Conservation (phyloP, 2,329 filamentous ascomycete genomes). For the Bertia moriformis region DNA sequence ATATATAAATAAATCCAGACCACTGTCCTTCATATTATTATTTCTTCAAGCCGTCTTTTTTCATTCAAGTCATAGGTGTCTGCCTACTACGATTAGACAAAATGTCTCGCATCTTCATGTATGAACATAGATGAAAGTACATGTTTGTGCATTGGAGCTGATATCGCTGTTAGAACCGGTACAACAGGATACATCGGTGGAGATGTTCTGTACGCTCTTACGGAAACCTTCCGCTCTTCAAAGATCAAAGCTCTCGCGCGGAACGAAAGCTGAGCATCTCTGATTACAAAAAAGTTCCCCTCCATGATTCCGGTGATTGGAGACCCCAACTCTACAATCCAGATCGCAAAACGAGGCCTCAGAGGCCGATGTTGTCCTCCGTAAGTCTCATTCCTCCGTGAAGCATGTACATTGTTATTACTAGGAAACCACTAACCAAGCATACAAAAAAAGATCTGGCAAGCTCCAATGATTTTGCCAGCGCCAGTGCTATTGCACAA, state of each 20-base stretch:
- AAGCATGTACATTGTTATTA: too few relatives aligned
- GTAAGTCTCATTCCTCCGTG: not conserved
- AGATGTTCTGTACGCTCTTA: not conserved
- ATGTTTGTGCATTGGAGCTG: too few relatives aligned
- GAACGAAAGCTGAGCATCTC: not conserved
- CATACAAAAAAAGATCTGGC: not conserved
- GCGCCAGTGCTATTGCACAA: not conserved
- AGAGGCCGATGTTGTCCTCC: not conserved
- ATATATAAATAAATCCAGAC: too few relatives aligned
- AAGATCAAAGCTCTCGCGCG: not conserved
- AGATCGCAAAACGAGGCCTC: slow-evolving; percentile 8
- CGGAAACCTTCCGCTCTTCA: not conserved
- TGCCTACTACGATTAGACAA: too few relatives aligned
- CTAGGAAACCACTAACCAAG: too few relatives aligned
- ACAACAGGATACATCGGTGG: not conserved
- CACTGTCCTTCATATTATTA: too few relatives aligned
- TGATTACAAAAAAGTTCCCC: not conserved
- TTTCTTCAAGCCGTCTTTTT: too few relatives aligned
- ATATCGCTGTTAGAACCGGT: not conserved
- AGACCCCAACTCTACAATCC: not conserved
- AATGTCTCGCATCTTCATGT: not conserved
- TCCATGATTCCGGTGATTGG: not conserved
- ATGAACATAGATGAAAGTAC: too few relatives aligned
- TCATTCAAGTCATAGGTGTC: too few relatives aligned
- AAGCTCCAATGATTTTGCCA: not conserved